Percentiles rank a stretch among this genome's conserved stretches.
Evolutionary conservation across 805 yeast species (phyloP).

Genomic region (Yamadazyma olivae): DNA sequence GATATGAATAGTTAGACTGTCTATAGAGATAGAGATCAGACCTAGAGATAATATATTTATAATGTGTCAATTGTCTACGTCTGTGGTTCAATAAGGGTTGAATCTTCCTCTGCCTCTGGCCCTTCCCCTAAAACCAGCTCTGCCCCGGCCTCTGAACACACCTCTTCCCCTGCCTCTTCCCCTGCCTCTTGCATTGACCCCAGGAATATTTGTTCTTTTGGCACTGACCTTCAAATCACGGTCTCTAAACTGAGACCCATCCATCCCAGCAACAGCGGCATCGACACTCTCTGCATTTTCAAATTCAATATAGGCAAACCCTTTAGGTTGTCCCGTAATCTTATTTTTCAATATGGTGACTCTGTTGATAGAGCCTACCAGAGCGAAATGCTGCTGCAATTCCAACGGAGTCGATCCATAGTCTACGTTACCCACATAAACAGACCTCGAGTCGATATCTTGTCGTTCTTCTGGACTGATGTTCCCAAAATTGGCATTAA

Average conservation of each 20-base stretch:
- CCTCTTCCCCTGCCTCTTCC: conserved; percentile 32
- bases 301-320: conserved; percentile 84
- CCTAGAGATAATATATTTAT: neutral
- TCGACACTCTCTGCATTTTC: conserved; percentile 62
- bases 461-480: conserved; percentile 34
- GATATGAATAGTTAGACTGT: conserved; percentile 12
- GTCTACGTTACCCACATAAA: conserved; percentile 85
- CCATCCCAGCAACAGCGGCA: conserved; percentile 57
- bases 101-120: conserved; percentile 20
- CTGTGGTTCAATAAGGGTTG: conserved; percentile 17
- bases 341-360: conserved; percentile 76
- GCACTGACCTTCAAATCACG: conserved; percentile 70
- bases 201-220: conserved; percentile 82
- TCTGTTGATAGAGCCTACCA: conserved; percentile 71
- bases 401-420: conserved; percentile 77
- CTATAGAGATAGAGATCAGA: neutral
- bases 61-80: too few species aligned
- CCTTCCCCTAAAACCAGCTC: conserved; percentile 10
- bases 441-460: conserved; percentile 72
- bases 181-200: conserved; percentile 33
- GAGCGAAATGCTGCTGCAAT: conserved; percentile 67
- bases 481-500: too few species aligned
- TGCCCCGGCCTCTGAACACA: conserved; percentile 6
- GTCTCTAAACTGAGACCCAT: conserved; percentile 65
- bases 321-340: conserved; percentile 78